phyloP scores from a whole-genome alignment of 805 yeast species.

The Hyphopichia homilentoma region DNA sequence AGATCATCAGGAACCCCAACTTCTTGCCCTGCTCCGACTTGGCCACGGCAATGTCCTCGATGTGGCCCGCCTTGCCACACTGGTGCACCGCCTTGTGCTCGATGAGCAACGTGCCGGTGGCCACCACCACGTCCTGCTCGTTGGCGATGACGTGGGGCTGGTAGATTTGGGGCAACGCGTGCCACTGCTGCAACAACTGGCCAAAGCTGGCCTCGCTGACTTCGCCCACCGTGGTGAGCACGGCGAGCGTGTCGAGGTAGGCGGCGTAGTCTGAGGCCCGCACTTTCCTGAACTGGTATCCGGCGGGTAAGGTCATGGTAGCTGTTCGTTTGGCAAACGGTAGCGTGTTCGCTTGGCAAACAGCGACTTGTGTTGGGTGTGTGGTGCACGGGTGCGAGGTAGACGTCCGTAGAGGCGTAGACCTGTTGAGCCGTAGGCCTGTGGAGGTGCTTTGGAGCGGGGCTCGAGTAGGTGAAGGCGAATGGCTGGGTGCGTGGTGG shows the following conservation, averaged over 20 bases:
- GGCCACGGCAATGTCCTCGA: constrained; percentile 89
- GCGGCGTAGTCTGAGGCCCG: constrained; percentile 54
- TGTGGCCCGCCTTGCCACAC: constrained; percentile 86
- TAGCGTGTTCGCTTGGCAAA: too few relatives aligned
- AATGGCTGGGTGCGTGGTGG: too few relatives aligned
- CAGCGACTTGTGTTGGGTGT: too few relatives aligned
- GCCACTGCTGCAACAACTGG: constrained; percentile 58
- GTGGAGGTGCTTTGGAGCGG: too few relatives aligned
- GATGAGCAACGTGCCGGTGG: constrained; percentile 76
- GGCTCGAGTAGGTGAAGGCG: too few relatives aligned
- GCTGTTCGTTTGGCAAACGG: too few relatives aligned
- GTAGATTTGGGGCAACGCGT: constrained; percentile 48
- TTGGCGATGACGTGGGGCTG: constrained; percentile 67
- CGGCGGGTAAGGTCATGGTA: constrained; percentile 48
- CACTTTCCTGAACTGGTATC: constrained; percentile 62
- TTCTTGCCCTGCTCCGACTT: constrained; percentile 75
- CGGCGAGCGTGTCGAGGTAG: constrained; percentile 58
- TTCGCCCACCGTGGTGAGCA: constrained; percentile 80
- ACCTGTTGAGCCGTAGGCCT: too few relatives aligned
- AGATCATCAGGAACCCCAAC: constrained; percentile 68
- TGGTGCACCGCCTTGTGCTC: constrained; percentile 83
- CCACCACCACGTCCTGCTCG: constrained; percentile 55
- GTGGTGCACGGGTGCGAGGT: too few relatives aligned
- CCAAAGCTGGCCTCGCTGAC: constrained; percentile 50
- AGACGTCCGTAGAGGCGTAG: too few relatives aligned